Conservation (phyloP, 306 rosid species). For the Chamaecrista fasciculata region DNA sequence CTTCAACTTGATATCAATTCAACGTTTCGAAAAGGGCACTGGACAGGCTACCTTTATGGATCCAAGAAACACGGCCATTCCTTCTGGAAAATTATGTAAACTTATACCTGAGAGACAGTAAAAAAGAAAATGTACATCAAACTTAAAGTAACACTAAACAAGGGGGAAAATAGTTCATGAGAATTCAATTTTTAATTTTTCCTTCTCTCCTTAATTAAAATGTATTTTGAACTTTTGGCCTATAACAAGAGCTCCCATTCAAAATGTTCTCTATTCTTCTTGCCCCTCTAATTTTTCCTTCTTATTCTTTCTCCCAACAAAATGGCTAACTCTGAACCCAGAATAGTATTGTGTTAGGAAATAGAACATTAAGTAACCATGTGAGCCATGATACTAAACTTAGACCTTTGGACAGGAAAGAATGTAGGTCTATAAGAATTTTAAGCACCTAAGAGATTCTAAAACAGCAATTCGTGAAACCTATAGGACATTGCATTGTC, state of each 20-base stretch:
- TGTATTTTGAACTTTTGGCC: conserved; percentile 2
- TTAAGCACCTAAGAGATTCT: neutral
- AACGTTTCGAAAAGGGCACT: neutral
- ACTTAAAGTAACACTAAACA: conserved; percentile 1
- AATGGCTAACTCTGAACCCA: neutral
- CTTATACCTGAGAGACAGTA: conserved; percentile 70
- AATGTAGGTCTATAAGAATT: neutral
- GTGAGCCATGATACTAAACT: neutral
- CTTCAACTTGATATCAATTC: conserved; percentile 1
- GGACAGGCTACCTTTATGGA: conserved; percentile 72
- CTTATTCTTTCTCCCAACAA: neutral
- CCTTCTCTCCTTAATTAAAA: neutral
- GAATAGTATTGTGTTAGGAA: neutral
- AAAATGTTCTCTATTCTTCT: conserved; percentile 1
- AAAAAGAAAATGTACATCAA: neutral
- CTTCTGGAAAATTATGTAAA: conserved; percentile 98
- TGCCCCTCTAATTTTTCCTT: neutral
- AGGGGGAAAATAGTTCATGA: conserved; percentile 4
- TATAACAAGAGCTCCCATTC: conserved; percentile 1
- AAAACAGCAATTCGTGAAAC: no score
- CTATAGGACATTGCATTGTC: neutral
- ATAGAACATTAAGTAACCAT: neutral
- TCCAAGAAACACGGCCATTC: conserved; percentile 99
- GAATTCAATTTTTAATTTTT: conserved; percentile 11
- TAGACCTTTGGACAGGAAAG: neutral